A percentile compares a stretch with the other conserved stretches of the same genome.
Conservation (phyloP, 345 rosid species). For the Gossypium turneri region DNA sequence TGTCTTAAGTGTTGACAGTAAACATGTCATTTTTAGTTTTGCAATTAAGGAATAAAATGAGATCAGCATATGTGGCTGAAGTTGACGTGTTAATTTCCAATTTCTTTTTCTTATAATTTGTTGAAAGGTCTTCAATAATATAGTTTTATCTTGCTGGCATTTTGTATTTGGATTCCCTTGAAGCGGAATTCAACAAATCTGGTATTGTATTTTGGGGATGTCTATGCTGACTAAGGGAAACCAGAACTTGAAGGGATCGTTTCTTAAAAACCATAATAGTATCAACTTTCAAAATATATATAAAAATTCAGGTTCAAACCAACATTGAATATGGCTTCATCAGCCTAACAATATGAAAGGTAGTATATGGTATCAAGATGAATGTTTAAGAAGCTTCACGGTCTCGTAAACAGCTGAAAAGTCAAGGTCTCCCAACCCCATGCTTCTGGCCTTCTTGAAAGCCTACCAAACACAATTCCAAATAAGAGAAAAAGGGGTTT, state of each 20-base stretch:
- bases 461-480: conserved; percentile 35
- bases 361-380: neutral
- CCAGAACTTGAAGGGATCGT: too few species aligned
- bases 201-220: neutral
- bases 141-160: neutral
- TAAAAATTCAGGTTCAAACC: neutral
- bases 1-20: conserved; percentile 10
- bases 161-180: neutral
- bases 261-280: too few species aligned
- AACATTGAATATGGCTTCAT: neutral
- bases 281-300: neutral
- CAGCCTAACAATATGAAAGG: neutral
- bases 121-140: neutral
- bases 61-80: neutral
- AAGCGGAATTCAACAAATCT: neutral
- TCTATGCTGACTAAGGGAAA: too few species aligned
- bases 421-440: conserved; percentile 83
- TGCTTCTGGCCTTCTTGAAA: conserved; percentile 87
- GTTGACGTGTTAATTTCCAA: neutral
- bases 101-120: neutral
- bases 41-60: neutral
- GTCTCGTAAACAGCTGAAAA: conserved; percentile 85
- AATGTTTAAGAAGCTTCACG: conserved; percentile 43
- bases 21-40: neutral
- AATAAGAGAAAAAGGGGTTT: neutral